Evolutionary conservation across 805 yeast genomes (phyloP).

Genomic region (Candida mattraensis): DNA sequence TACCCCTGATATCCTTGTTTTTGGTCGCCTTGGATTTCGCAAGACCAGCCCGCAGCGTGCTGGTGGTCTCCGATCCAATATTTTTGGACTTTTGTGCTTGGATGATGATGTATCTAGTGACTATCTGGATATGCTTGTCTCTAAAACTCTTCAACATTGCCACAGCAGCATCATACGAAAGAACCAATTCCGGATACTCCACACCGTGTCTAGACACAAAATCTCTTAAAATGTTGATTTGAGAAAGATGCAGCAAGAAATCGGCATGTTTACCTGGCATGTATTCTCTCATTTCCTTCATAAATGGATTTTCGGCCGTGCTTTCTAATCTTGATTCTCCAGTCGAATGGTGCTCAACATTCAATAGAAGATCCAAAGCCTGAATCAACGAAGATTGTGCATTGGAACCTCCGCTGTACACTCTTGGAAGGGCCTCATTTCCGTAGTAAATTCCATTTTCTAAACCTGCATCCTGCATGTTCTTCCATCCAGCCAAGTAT

Average conservation of each 20-base stretch:
- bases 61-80: conserved; percentile 47
- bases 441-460: conserved; percentile 78
- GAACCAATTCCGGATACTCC: conserved; percentile 53
- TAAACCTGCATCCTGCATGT: conserved; percentile 84
- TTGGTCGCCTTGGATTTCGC: conserved; percentile 44
- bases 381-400: conserved; percentile 92
- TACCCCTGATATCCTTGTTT: conserved; percentile 67
- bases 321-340: conserved; percentile 39
- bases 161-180: conserved; percentile 84
- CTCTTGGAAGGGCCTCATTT: conserved; percentile 51
- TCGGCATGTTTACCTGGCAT: conserved; percentile 88
- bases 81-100: conserved; percentile 64
- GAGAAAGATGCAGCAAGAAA: conserved; percentile 62
- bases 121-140: conserved; percentile 91
- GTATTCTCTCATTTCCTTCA: conserved; percentile 80
- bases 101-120: conserved; percentile 78
- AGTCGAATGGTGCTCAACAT: conserved; percentile 76
- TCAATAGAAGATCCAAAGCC: conserved; percentile 73
- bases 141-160: conserved; percentile 87
- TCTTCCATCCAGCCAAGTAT: conserved; percentile 90
- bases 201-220: conserved; percentile 50
- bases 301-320: conserved; percentile 44
- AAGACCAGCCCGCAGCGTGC: conserved; percentile 65
- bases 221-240: conserved; percentile 59
- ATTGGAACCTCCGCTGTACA: conserved; percentile 86